Base-by-base conservation (phyloP, 805 yeast genomes). In the Suhomyces kilbournensis region DNA sequence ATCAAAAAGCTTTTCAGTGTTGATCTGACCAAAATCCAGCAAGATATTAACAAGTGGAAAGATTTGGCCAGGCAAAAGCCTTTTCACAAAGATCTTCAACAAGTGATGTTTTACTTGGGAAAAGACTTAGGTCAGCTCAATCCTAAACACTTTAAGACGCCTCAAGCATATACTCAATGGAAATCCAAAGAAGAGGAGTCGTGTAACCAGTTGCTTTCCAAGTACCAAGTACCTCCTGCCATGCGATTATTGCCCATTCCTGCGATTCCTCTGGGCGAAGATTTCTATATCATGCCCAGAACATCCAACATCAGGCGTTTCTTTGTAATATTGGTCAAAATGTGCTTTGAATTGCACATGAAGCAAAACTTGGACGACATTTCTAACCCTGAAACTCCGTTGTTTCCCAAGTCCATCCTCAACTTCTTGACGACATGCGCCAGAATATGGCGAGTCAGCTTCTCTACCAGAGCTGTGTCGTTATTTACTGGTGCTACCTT, bases 401-500 rank as follows among this genome's bases (percentile, higher is more conserved):
- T 69, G 22, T 53, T 73, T 5, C 58, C 83, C 1, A 80, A 79
- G 53, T 63, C 73, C 15, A 70, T 81, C 0, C 63, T 67, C 7
- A 74, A 71, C 44, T 63, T 86, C 10, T 59, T 86, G 3, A 65
- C 62, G 1, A 64, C 73, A 14, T 79, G 81, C 50, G 70, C 81
- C 6, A 74, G 70, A 40, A 71, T 80, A 49, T 88, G 94, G 94
- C 70, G 87, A 52, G 64, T 86, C 4, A 78, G 77, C 53, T 65
- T 64, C 6, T 70, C 82, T 0, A 72, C 88, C 0, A 68, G 79
- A 47, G 79, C 83, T 0, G 72, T 79, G 0, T 58, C 81, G 7
- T 53, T 84, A 5, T 81, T 77, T 50, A 77, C 83, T 4, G 85
- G 86, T 1, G 70, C 71, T 10, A 75, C 72, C 53, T 54, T 66